Evolutionary conservation across 352 stramenopile genomes (phyloP).

Genomic region (Phytophthora rubi): DNA sequence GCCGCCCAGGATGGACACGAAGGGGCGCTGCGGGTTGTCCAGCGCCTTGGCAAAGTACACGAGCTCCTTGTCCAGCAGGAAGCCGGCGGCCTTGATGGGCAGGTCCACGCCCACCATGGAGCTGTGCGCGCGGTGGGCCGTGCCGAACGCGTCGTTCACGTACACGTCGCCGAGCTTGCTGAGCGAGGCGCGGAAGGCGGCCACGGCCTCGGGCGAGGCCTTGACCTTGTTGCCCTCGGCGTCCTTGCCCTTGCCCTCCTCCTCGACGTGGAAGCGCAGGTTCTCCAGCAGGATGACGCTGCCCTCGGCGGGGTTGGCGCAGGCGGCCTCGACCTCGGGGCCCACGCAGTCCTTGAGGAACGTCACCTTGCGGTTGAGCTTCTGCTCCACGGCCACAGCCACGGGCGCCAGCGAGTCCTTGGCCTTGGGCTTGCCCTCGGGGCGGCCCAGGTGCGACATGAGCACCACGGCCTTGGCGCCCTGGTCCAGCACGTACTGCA

Average conservation of each 20-base stretch:
- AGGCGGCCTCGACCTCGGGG: slow-evolving; percentile 83
- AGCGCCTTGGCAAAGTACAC: slow-evolving; percentile 99
- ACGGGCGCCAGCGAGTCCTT: slow-evolving; percentile 98
- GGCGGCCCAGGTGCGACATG: slow-evolving; percentile 98
- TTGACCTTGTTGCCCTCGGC: slow-evolving; percentile 83
- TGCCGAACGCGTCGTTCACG: slow-evolving; percentile 99
- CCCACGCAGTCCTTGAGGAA: slow-evolving; percentile 98
- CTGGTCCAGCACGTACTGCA: slow-evolving; percentile 97
- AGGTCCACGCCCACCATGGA: slow-evolving; percentile 97
- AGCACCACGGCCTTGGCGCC: slow-evolving; percentile 98
- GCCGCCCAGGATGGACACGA: slow-evolving; percentile 98
- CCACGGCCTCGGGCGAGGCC: slow-evolving; percentile 93
- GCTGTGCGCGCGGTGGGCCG: slow-evolving; percentile 98
- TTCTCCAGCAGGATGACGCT: slow-evolving; percentile 99
- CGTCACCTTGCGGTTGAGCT: slow-evolving; percentile 92
- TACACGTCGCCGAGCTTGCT: slow-evolving; percentile 96
- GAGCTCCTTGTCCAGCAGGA: slow-evolving; percentile 99
- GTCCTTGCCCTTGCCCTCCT: slow-evolving; percentile 93
- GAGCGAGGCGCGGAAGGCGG: slow-evolving; percentile 92
- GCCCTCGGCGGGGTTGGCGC: slow-evolving; percentile 65
- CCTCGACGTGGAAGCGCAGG: slow-evolving; percentile 98
- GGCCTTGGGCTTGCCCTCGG: slow-evolving; percentile 92
- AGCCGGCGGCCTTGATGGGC: slow-evolving; percentile 92
- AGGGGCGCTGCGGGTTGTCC: slow-evolving; percentile 95
- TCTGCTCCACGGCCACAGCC: slow-evolving; percentile 90